Percentiles rank a stretch among this genome's conserved stretches.
These are phyloP conservation scores for Cucumis hystrix DNA, from an alignment of 306 rosid species.

Conservation along the genomic window DNA sequence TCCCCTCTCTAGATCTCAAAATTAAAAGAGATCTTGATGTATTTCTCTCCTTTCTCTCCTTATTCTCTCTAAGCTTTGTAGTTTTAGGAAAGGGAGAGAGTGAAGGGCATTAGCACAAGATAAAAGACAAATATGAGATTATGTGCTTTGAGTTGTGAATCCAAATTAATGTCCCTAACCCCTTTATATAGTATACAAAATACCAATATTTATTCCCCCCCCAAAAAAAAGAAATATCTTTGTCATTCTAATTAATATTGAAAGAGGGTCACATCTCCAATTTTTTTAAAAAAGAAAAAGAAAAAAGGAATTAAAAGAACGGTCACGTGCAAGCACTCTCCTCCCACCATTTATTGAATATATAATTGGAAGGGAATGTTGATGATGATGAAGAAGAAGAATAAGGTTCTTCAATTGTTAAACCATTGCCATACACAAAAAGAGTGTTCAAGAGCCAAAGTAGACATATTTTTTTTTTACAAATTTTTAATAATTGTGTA, in stretches of 20 bases:
- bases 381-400: conserved; percentile 8
- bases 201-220: neutral
- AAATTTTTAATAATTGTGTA: neutral
- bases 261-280: neutral
- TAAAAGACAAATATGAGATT: neutral
- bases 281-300: too few species aligned
- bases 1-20: neutral
- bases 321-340: conserved; percentile 15
- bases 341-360: conserved; percentile 15
- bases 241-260: neutral
- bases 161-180: neutral
- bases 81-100: neutral
- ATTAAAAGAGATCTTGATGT: neutral
- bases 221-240: too few species aligned
- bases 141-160: neutral
- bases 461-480: neutral
- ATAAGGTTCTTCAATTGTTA: conserved; percentile 20
- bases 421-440: conserved; percentile 4
- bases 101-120: neutral
- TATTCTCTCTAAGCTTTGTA: neutral
- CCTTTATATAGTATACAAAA: conserved; percentile 1
- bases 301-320: too few species aligned
- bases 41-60: neutral
- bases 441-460: neutral
- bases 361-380: neutral